Conservation (phyloP, 2,329 filamentous ascomycete genomes). For the Cladosporium sphaerospermum region DNA sequence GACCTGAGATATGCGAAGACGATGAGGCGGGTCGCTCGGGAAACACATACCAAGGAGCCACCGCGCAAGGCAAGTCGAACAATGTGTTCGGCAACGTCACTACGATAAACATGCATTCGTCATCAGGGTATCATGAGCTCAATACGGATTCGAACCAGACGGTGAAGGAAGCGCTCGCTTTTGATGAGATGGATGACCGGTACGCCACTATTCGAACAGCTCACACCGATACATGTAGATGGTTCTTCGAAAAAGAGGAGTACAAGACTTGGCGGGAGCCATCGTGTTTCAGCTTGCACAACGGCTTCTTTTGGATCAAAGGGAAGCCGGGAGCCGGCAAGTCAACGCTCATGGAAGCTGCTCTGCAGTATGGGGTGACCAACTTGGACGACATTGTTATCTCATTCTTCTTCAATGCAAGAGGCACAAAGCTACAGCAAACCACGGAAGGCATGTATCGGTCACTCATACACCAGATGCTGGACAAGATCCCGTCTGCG, state of each 20-base stretch:
- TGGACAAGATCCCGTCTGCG: slow-evolving; percentile 32
- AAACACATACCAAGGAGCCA: no score
- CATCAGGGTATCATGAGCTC: no score
- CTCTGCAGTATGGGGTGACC: not conserved
- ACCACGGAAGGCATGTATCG: slow-evolving; percentile 44
- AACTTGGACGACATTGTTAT: slow-evolving; percentile 23
- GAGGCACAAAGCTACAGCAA: slow-evolving; percentile 24
- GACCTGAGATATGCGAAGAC: no score
- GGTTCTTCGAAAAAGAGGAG: slow-evolving; percentile 33
- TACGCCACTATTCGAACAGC: slow-evolving; percentile 33
- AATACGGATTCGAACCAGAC: not conserved
- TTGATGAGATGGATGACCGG: slow-evolving; percentile 29
- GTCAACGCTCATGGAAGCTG: slow-evolving; percentile 25
- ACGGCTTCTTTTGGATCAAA: slow-evolving; percentile 35
- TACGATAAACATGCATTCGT: not conserved
- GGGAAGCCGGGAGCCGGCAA: slow-evolving; percentile 37
- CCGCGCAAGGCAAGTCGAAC: not conserved
- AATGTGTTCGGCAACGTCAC: not conserved
- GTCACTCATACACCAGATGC: slow-evolving; percentile 44
- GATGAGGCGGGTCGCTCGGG: no score
- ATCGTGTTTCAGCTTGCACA: not conserved
- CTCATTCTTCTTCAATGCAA: slow-evolving; percentile 47
- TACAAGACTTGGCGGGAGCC: slow-evolving; percentile 37
- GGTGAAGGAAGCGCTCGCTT: slow-evolving; percentile 24
- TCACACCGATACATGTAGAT: slow-evolving; percentile 37